phyloP scores from a whole-genome alignment of 2,329 filamentous ascomycete genomes.

The Moelleriella libera region DNA sequence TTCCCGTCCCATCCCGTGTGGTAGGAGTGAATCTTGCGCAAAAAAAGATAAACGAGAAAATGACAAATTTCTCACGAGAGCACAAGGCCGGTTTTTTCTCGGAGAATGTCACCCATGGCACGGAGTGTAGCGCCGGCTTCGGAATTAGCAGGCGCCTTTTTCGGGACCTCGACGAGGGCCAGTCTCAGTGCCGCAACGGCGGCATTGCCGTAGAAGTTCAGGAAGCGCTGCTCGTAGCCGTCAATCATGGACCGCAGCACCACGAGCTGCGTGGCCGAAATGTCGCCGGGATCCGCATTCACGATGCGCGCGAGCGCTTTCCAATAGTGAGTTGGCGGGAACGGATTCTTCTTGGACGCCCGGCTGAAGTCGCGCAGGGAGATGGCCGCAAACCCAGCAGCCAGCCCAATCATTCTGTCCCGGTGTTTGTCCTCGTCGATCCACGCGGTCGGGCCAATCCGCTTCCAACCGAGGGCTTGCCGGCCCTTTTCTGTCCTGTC shows the following conservation, averaged over 20 bases:
- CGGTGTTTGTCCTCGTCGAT: conserved; percentile 59
- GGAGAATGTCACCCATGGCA: conserved; percentile 39
- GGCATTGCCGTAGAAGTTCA: conserved; percentile 67
- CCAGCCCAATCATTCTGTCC: conserved; percentile 72
- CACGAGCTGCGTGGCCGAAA: conserved; percentile 60
- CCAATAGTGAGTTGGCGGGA: conserved; percentile 75
- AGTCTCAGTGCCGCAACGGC: conserved; percentile 56
- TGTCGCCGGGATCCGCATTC: conserved; percentile 53
- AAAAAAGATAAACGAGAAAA: too few relatives aligned
- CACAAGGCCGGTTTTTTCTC: conserved; percentile 32
- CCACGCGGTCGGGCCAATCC: conserved; percentile 39
- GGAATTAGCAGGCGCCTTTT: conserved; percentile 30
- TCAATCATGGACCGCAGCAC: conserved; percentile 60
- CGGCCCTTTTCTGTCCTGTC: conserved; percentile 60
- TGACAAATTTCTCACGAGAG: conserved; percentile 16
- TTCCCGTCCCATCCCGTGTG: too few relatives aligned
- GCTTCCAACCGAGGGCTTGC: conserved; percentile 59
- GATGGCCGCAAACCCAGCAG: conserved; percentile 70
- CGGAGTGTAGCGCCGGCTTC: conserved; percentile 35
- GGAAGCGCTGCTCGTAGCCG: conserved; percentile 59
- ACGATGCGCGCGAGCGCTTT: conserved; percentile 59
- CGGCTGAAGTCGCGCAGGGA: conserved; percentile 70
- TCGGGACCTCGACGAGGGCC: conserved; percentile 63
- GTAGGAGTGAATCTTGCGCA: too few relatives aligned
- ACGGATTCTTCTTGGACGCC: conserved; percentile 55